Base-by-base conservation (phyloP, 176 grass and related monocot species). In the Phoenix dactylifera region DNA sequence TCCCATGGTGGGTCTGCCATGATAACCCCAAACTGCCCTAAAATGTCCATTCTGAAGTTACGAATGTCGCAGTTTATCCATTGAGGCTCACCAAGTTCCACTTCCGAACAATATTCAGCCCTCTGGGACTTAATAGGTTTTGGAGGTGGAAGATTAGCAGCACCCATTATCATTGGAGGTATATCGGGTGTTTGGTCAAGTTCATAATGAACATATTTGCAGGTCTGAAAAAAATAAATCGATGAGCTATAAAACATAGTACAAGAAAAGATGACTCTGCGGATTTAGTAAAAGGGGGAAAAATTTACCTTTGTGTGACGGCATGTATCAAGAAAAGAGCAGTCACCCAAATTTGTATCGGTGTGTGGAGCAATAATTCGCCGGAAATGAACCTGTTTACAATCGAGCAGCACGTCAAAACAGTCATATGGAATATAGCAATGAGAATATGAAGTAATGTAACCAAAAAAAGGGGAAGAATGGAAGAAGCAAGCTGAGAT, bases 201-300 rank as follows among this genome's bases (percentile, higher is more conserved):
- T 75, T 98, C 93, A 2, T 98, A 98, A 78, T 98, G 93, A 73
- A 98, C 93, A 76, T 98, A 98, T 71, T 98, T 98, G 79, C 93
- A 98, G 61, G 87, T 98, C 93, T 98, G 72, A 52, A 73, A 26
- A 65, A 62, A 68, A 44, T 6, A 30, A 22, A 57, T 39, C 12
- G 4, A 63, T 71, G 7, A 50, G 62, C 35, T 64, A 70, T 26
- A 72, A 69, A 54, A 55, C 44, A 77, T 10, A 3, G 35, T 44
- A 44, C 10, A 60, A 77, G 26, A 49, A 18, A 52, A 59, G 60
- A 25, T 65, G 9, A 24, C 18, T 50, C n/a, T 54, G 16, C n/a
- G 26, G 24, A 65, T 53, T 58, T 55, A 54, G 86, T 39, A 16
- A 64, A 60, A 68, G 69, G 5, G 63, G 63, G 49, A 68, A 76